Base-by-base conservation (phyloP, 768 basidiomycete genomes). In the Pisolithus microcarpus region DNA sequence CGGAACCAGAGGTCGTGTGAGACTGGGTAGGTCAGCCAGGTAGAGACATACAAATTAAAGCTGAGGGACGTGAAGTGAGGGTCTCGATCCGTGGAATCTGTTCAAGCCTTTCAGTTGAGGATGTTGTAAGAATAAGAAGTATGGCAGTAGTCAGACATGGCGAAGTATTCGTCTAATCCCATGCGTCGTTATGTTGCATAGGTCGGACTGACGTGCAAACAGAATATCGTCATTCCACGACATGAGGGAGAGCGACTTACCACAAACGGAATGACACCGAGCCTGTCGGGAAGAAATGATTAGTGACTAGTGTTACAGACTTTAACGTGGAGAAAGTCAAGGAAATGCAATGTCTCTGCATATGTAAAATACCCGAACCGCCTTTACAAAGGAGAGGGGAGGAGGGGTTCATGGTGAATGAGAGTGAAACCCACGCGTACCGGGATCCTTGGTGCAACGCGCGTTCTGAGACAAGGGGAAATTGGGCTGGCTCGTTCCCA, bases 181-280 rank as follows among this genome's bases (percentile, higher is more conserved):
- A 59, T 37, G 43, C 56, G 53, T 61, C 58, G 53, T 51, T 47
- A 60, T 60, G n/a, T 56, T 56, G 48, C 48, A 53, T 55, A 56
- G 61, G 62, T 79, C 75, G 48, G 78, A 79, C 79, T 81, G 79
- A 80, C 79, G 77, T 81, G 79, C 79, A 80, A 80, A 80, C 71
- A 64, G 70, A 67, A 64, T 61, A 53, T 80, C 78, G 71, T 80
- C 77, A 60, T 66, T 46, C 56, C 18, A 26, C 40, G 40, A 23
- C 8, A 18, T 23, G 51, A 38, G 21, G 44, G 44, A 58, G 21
- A 0, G 8, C 36, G 31, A 40, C 65, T 61, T 54, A 66, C 65
- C 53, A 36, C 28, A 10, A 46, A n/a, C 6, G 30, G 19, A 34
- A 13, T 10, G 26, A 36, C 18, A 30, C n/a, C 13, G 30, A 46